phyloP scores from a whole-genome alignment of 257 asterid species.

The Echium plantagineum region DNA sequence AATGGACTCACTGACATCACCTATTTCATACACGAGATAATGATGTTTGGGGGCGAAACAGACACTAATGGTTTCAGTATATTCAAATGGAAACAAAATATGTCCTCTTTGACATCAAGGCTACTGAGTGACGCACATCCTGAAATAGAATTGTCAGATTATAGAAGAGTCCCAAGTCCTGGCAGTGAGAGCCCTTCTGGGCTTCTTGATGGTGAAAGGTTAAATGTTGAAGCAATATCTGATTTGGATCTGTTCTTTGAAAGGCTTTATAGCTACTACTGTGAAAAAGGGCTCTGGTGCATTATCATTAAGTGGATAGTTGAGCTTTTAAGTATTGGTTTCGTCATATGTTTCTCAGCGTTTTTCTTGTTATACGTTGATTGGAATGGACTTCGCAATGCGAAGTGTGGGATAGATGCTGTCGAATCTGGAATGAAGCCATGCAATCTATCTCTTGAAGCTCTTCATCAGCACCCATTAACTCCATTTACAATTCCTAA shows the following conservation, averaged over 20 bases:
- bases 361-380: constrained; percentile 74
- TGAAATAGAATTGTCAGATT: constrained; percentile 83
- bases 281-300: constrained; percentile 98
- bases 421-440: constrained; percentile 95
- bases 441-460: constrained; percentile 83
- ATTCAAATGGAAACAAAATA: constrained; percentile 57
- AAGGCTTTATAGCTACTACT: constrained; percentile 80
- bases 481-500: constrained; percentile 65
- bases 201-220: constrained; percentile 72
- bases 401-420: constrained; percentile 98
- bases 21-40: constrained; percentile 39
- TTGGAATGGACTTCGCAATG: constrained; percentile 92
- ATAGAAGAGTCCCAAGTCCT: constrained; percentile 63
- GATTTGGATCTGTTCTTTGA: constrained; percentile 87
- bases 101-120: constrained; percentile 51
- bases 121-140: constrained; percentile 50
- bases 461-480: constrained; percentile 79
- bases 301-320: constrained; percentile 76
- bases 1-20: constrained; percentile 48
- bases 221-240: constrained; percentile 58
- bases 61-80: constrained; percentile 48
- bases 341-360: constrained; percentile 79
- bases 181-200: constrained; percentile 97
- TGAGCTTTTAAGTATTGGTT: constrained; percentile 82
- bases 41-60: constrained; percentile 78